Base-by-base conservation (phyloP, 140 eudicot genomes). In the Anethum foeniculum region DNA sequence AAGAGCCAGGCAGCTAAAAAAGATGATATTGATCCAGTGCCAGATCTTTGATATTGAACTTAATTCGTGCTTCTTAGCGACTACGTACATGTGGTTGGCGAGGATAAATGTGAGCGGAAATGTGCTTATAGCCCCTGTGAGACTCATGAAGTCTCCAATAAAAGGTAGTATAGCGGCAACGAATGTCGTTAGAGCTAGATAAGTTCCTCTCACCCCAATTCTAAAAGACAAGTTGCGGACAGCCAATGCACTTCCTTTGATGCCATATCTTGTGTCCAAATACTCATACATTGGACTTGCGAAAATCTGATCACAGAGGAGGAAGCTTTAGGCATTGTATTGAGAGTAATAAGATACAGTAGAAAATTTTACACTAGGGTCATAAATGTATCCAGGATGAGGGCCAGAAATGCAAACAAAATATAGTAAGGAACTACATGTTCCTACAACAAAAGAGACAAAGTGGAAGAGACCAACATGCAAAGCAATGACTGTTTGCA, bases 221-320 rank as follows among this genome's bases (percentile, higher is more conserved):
- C 98, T 64, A 78, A 91, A 91, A 1, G 83, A 65, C 76, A 96
- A 41, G 87, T 96, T 96, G 27, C 86, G 85, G 7, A 80, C 2
- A 28, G 87, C 87, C 79, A 88, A 30, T 39, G 97, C 90, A 36
- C 94, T 88, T 84, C 97, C 98, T 86, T 86, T 85, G 71, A 96
- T 86, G 67, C 87, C 88, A 43, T 74, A 93, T 75, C 79, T 88
- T 0, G 99, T 96, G 76, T 96, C 99, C 84, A 96, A 43, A 83
- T 87, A 93, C 90, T 96, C 99, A 56, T 93, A 93, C 97, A 93
- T 93, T 30, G 99, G 99, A 73, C 97, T 91, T 12, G 99, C 99
- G 83, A 93, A 93, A 76, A 96, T 93, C 99, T 96, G 84, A 56
- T 76, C 67, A 46, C 75, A 82, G 34, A 74, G 28, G 14, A 69